phyloP scores from a whole-genome alignment of 148 eudicot genomes.

The Silene uniflora region DNA sequence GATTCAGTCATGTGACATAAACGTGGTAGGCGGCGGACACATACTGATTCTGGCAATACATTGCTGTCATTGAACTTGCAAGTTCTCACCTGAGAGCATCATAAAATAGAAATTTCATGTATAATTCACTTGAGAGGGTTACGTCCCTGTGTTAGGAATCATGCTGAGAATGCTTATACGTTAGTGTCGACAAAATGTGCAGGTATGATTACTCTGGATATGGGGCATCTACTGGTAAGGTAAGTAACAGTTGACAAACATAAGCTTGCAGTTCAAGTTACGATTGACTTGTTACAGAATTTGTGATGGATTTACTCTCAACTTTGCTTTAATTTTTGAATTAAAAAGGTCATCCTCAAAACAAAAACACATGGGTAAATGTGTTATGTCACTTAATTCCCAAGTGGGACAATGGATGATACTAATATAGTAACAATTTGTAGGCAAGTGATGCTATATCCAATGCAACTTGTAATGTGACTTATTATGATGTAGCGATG shows the following conservation, averaged over 20 bases:
- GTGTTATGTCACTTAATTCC: background rate
- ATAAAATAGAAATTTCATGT: background rate
- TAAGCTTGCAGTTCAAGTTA: background rate
- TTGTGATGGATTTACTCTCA: background rate
- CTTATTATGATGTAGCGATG: background rate
- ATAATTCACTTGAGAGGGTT: too few species aligned
- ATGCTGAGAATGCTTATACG: conserved; percentile 9
- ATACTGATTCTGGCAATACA: background rate
- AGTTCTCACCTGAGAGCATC: background rate
- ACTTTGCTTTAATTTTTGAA: background rate
- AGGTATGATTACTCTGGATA: conserved; percentile 98
- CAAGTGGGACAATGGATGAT: background rate
- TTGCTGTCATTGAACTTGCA: background rate
- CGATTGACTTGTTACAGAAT: background rate
- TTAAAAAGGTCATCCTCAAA: background rate
- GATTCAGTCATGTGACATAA: background rate
- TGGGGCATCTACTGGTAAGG: conserved; percentile 96
- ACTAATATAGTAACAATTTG: too few species aligned
- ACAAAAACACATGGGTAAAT: background rate
- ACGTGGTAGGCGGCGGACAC: background rate
- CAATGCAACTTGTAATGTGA: background rate
- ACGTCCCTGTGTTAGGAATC: too few species aligned
- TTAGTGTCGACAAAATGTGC: conserved; percentile 27
- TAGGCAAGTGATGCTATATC: background rate
- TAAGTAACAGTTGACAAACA: conserved; percentile 25